Evolutionary conservation across 2,329 filamentous ascomycete species (phyloP).

Genomic region (Biscogniauxia sp.): DNA sequence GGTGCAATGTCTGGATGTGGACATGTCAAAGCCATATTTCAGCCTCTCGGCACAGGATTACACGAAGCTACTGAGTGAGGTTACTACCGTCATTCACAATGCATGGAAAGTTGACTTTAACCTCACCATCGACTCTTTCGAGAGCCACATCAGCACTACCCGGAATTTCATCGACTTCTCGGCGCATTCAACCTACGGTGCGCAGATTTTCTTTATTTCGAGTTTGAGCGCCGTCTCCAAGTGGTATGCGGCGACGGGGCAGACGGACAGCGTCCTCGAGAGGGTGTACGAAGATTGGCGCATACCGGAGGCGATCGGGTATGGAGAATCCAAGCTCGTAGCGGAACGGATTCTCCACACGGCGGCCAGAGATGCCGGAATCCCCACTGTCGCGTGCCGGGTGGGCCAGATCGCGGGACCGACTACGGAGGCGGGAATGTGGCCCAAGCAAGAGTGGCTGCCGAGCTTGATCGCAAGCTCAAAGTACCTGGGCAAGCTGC

Average conservation of each 20-base stretch:
- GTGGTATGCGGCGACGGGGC: background rate
- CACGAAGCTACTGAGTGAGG: constrained; percentile 8
- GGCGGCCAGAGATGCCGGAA: constrained; percentile 12
- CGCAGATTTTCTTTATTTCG: constrained; percentile 21
- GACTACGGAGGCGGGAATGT: constrained; percentile 11
- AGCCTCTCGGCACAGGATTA: constrained; percentile 13
- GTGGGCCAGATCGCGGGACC: constrained; percentile 24
- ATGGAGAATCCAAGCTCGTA: constrained; percentile 23
- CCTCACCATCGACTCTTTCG: constrained; percentile 17
- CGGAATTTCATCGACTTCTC: constrained; percentile 17
- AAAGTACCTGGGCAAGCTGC: constrained; percentile 21
- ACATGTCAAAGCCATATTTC: constrained; percentile 15
- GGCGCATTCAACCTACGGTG: constrained; percentile 13
- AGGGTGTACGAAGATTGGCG: constrained; percentile 14
- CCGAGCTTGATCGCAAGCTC: constrained; percentile 25
- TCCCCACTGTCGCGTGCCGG: constrained; percentile 15
- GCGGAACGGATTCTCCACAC: constrained; percentile 21
- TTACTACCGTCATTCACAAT: constrained; percentile 18
- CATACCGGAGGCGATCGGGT: constrained; percentile 9
- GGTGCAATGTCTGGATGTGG: constrained; percentile 16
- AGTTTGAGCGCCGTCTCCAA: constrained; percentile 15
- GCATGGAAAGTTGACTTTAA: constrained; percentile 26
- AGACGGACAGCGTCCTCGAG: constrained; percentile 8
- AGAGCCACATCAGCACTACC: constrained; percentile 9
- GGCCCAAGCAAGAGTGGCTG: constrained; percentile 24